Evolutionary conservation across 1,284 basidiomycete species (phyloP).

Genomic region (Cryptococcus sp.): DNA sequence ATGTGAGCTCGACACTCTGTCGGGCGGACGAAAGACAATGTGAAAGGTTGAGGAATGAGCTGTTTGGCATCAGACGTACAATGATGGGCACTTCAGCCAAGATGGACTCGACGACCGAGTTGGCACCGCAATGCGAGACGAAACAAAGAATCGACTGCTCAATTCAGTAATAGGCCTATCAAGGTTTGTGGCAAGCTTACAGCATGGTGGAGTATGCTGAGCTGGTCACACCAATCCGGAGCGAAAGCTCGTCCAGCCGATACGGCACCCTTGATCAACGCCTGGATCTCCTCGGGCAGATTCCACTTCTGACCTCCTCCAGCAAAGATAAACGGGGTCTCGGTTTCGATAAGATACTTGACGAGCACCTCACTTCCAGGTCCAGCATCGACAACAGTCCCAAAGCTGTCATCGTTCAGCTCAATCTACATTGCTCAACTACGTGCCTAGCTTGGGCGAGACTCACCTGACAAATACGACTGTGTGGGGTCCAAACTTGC

Average conservation of each 20-base stretch:
- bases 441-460: too few relatives aligned
- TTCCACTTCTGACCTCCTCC: constrained; percentile 9
- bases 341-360: constrained; percentile 2
- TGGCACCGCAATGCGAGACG: constrained; percentile 16
- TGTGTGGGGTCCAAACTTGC: constrained; percentile 3
- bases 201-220: constrained; percentile 8
- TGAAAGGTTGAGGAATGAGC: too few relatives aligned
- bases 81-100: constrained; percentile 12
- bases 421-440: not conserved
- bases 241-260: constrained; percentile 7
- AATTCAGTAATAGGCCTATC: too few relatives aligned
- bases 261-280: constrained; percentile 3
- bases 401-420: constrained; percentile 6
- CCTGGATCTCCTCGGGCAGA: constrained; percentile 6
- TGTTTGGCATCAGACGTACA: constrained; percentile 3
- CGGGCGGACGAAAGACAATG: not conserved
- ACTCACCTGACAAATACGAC: constrained; percentile 16
- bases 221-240: constrained; percentile 13
- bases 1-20: not conserved
- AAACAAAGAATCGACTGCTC: constrained; percentile 8
- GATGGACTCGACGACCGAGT: constrained; percentile 11
- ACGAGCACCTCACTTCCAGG: constrained; percentile 4
- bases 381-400: constrained; percentile 12
- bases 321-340: constrained; percentile 13
- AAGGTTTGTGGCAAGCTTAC: too few relatives aligned